These are phyloP conservation scores for Aspergillus calidoustus DNA, from an alignment of 2,329 filamentous ascomycete species.

Conservation along the genomic window DNA sequence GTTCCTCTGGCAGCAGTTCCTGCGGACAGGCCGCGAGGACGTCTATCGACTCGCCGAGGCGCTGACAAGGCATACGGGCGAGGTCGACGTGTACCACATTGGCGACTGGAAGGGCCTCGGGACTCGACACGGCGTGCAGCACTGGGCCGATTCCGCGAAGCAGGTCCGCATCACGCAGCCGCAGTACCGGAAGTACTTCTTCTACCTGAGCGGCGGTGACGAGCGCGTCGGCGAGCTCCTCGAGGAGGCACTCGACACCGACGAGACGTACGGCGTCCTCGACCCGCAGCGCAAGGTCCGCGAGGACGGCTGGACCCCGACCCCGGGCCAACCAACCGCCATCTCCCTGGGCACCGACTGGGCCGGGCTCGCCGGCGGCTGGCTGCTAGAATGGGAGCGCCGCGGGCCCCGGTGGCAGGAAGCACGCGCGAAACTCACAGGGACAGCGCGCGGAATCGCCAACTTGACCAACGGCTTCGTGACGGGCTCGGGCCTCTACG, in stretches of 20 bases:
- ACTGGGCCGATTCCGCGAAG: slow-evolving; percentile 65
- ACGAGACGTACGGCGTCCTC: slow-evolving; percentile 57
- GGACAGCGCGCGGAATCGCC: slow-evolving; percentile 57
- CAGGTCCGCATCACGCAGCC: slow-evolving; percentile 65
- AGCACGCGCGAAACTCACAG: slow-evolving; percentile 55
- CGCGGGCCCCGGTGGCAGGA: slow-evolving; percentile 59
- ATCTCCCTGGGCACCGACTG: slow-evolving; percentile 13
- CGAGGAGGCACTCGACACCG: slow-evolving; percentile 56
- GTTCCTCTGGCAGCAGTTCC: slow-evolving; percentile 67
- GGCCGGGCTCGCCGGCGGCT: slow-evolving; percentile 59
- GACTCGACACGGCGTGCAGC: slow-evolving; percentile 66
- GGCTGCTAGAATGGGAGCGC: slow-evolving; percentile 65
- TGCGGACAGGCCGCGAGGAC: slow-evolving; percentile 62
- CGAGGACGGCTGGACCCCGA: slow-evolving; percentile 55
- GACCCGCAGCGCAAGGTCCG: slow-evolving; percentile 65
- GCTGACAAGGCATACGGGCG: slow-evolving; percentile 61
- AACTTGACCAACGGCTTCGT: slow-evolving; percentile 63
- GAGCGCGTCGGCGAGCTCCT: slow-evolving; percentile 62
- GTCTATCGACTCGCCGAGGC: slow-evolving; percentile 65
- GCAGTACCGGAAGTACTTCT: slow-evolving; percentile 62
- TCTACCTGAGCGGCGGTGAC: slow-evolving; percentile 60
- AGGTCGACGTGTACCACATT: slow-evolving; percentile 66
- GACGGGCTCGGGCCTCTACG: slow-evolving; percentile 57
- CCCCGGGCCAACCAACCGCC: slow-evolving; percentile 33
- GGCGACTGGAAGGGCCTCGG: slow-evolving; percentile 64